A percentile compares a stretch with the other conserved stretches of the same genome.
Evolutionary conservation across 1,139 yeast species (phyloP).

Genomic region (Casaregolazyma lundiana): DNA sequence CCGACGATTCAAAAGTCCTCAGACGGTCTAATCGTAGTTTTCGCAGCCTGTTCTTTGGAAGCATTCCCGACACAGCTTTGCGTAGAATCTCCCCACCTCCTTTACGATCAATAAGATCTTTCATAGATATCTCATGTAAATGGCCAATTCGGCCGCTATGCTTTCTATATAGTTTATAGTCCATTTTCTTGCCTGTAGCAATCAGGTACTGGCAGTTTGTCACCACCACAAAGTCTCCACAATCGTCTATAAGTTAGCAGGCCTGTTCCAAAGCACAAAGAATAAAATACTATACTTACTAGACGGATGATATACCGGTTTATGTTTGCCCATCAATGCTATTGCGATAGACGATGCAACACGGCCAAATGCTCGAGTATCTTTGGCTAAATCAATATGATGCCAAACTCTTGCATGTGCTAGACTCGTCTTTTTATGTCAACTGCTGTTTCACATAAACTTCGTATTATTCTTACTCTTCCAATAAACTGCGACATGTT

Average conservation of each 20-base stretch:
- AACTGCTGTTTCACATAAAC: neutral
- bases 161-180: conserved; percentile 83
- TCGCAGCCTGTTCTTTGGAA: conserved; percentile 85
- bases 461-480: conserved; percentile 23
- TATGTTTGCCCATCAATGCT: conserved; percentile 91
- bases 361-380: conserved; percentile 83
- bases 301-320: conserved; percentile 74
- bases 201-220: conserved; percentile 82
- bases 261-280: conserved; percentile 19
- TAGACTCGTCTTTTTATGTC: conserved; percentile 45
- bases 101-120: conserved; percentile 65
- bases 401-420: conserved; percentile 93
- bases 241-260: conserved; percentile 48
- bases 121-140: conserved; percentile 78
- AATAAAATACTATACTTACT: conserved; percentile 21
- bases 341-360: conserved; percentile 84
- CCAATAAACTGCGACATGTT: conserved; percentile 33
- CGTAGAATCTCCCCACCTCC: conserved; percentile 80
- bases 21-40: conserved; percentile 75
- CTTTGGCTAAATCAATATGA: conserved; percentile 85
- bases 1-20: conserved; percentile 82
- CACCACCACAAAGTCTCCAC: conserved; percentile 95
- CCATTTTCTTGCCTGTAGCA: conserved; percentile 77
- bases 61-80: conserved; percentile 92
- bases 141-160: conserved; percentile 92